A percentile compares a stretch with the other conserved stretches of the same genome.
phyloP scores from a whole-genome alignment of 768 basidiomycete species.

The Psilocybe sp. region DNA sequence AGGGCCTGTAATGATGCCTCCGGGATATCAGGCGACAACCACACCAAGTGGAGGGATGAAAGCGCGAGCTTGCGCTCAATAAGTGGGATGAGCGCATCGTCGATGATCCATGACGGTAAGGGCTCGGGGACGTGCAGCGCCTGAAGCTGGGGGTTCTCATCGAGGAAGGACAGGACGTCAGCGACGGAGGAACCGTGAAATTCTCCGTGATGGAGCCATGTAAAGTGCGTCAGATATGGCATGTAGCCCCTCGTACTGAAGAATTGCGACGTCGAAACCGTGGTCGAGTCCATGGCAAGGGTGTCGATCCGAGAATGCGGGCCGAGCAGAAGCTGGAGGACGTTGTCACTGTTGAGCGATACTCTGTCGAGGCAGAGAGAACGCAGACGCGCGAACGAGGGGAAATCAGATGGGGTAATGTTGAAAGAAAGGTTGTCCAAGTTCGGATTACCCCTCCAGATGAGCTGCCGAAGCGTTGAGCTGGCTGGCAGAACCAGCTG shows the following conservation, averaged over 20 bases:
- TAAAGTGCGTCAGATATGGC: conserved; percentile 18
- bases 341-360: neutral
- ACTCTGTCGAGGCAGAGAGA: conserved; percentile 16
- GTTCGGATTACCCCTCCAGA: conserved; percentile 12
- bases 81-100: conserved; percentile 17
- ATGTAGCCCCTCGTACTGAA: conserved; percentile 17
- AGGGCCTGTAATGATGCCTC: conserved; percentile 17
- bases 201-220: conserved; percentile 15
- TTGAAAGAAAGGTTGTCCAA: conserved; percentile 3
- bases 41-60: conserved; percentile 23
- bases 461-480: conserved; percentile 18
- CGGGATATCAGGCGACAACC: conserved; percentile 13
- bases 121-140: conserved; percentile 16
- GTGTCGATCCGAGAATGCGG: conserved; percentile 9
- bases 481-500: conserved; percentile 7
- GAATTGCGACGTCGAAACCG: conserved; percentile 2
- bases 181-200: conserved; percentile 3
- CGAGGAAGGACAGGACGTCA: conserved; percentile 19
- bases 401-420: neutral
- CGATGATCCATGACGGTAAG: conserved; percentile 14
- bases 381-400: conserved; percentile 17
- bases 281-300: conserved; percentile 12
- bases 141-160: conserved; percentile 22
- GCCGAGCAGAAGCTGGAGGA: conserved; percentile 8
- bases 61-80: conserved; percentile 13